Evolutionary conservation across 2,329 filamentous ascomycete genomes (phyloP), one percentile per base, ranked within the genome.

Genomic region (Aspergillus sergii): DNA sequence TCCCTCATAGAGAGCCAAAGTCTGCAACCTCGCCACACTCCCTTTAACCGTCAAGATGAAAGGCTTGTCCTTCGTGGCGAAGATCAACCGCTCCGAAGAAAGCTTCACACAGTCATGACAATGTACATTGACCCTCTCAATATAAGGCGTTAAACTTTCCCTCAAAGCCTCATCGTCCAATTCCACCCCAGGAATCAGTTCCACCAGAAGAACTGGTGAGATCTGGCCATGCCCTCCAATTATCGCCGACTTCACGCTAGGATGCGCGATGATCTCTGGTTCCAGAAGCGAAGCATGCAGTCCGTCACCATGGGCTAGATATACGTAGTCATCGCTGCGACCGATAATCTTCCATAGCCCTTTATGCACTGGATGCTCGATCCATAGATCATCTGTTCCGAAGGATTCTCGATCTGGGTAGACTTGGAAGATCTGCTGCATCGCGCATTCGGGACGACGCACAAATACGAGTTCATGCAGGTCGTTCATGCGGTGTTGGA

Each of bases 341-440:
- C 67, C 70, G 48, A 71, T 64, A 34, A 74, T 71, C 34, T 70
- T 71, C 71, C 71, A 74, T 11, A 70, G 39, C 2, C 64, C 63
- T 23, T 67, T 67, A 16, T 69, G 60, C 10, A 64, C 43, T 2
- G 72, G 69, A 43, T 74, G 69, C 10, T 70, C 63, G 4, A 64
- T 45, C 66, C 65, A 73, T 4, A 73, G 59, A 48, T 74, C 71
- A 9, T 68, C 70, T 0, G 71, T 72, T 16, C 61, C 64, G 46
- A 69, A 73, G 4, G 64, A 55, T 4, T 65, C 61, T 2, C 26
- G 54, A 12, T 70, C 61, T 3, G 70, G 67, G 46, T 69, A 72
- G 0, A 68, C 56, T 2, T 57, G 54, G 61, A 73, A 71, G 19
- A 72, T 72, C 14, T 60, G 62, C 53, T 71, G 66, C 23, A 67